Conservation (phyloP, 306 rosid species). For the Castanopsis chinensis region DNA sequence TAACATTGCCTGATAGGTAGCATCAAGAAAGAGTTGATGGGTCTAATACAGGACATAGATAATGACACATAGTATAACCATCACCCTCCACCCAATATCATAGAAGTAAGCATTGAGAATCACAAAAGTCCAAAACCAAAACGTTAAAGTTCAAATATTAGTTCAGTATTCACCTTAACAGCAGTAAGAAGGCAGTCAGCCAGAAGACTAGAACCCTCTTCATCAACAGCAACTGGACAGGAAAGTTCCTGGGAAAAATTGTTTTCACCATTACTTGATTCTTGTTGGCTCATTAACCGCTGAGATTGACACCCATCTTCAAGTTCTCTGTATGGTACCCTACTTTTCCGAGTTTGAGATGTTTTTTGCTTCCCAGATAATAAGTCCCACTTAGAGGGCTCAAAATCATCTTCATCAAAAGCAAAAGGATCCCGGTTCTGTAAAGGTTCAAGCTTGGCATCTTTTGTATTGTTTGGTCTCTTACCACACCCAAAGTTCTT, state of each 20-base stretch:
- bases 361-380: slow-evolving; percentile 61
- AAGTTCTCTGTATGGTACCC: slow-evolving; percentile 35
- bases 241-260: slow-evolving; percentile 34
- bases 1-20: slow-evolving; percentile 3
- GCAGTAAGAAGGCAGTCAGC: slow-evolving; percentile 85
- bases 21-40: not conserved
- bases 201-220: slow-evolving; percentile 56
- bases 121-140: slow-evolving; percentile 6
- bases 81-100: not conserved
- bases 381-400: slow-evolving; percentile 90
- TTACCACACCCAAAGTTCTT: slow-evolving; percentile 39
- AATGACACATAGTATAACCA: not conserved
- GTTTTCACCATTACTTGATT: slow-evolving; percentile 48
- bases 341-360: slow-evolving; percentile 37
- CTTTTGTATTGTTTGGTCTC: slow-evolving; percentile 21
- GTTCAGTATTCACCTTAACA: slow-evolving; percentile 53
- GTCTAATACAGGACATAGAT: not conserved
- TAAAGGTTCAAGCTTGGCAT: slow-evolving; percentile 34
- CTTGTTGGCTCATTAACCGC: slow-evolving; percentile 40
- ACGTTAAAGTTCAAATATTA: slow-evolving; percentile 5
- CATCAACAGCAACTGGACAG: slow-evolving; percentile 37
- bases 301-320: slow-evolving; percentile 58
- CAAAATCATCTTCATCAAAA: slow-evolving; percentile 82
- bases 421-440: slow-evolving; percentile 92
- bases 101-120: not conserved